Evolutionary conservation across 2,329 filamentous ascomycete genomes (phyloP).

Genomic region (Colletotrichum salicis): DNA sequence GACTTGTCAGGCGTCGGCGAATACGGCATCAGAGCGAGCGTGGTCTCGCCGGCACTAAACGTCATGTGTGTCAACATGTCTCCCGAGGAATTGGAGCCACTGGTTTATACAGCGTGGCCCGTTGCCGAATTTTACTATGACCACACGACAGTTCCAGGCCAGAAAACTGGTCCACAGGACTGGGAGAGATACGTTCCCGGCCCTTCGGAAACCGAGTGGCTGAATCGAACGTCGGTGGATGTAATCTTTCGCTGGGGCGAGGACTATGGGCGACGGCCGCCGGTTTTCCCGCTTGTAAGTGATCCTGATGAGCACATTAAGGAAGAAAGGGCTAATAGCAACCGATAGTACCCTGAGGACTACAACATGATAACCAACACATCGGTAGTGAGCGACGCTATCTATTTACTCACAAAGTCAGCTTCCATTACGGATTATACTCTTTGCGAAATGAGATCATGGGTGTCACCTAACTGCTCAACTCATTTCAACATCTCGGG

Average conservation of each 20-base stretch:
- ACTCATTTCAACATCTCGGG: conserved; percentile 69
- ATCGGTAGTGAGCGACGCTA: conserved; percentile 57
- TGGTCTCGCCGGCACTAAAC: conserved; percentile 77
- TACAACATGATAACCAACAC: conserved; percentile 76
- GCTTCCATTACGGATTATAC: conserved; percentile 62
- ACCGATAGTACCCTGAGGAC: conserved; percentile 60
- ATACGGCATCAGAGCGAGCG: conserved; percentile 74
- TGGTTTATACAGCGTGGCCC: conserved; percentile 74
- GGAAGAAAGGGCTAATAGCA: not conserved
- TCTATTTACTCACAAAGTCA: conserved; percentile 74
- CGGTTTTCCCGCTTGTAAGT: conserved; percentile 61
- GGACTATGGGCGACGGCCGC: conserved; percentile 60
- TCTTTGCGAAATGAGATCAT: conserved; percentile 74
- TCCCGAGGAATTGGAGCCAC: conserved; percentile 66
- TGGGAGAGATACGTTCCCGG: conserved; percentile 54
- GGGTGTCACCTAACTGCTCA: conserved; percentile 72
- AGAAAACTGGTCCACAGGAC: conserved; percentile 46
- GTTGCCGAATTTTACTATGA: conserved; percentile 43
- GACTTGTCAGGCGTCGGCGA: conserved; percentile 73
- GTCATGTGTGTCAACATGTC: conserved; percentile 78
- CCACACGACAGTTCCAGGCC: conserved; percentile 44
- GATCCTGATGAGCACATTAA: not conserved
- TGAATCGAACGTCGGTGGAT: conserved; percentile 71
- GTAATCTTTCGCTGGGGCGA: conserved; percentile 76
- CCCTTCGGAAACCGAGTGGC: conserved; percentile 48